A percentile compares a stretch with the other conserved stretches of the same genome.
Evolutionary conservation across 2,329 filamentous ascomycete species (phyloP).

Genomic region (Aspergillus fumigatiaffinis): DNA sequence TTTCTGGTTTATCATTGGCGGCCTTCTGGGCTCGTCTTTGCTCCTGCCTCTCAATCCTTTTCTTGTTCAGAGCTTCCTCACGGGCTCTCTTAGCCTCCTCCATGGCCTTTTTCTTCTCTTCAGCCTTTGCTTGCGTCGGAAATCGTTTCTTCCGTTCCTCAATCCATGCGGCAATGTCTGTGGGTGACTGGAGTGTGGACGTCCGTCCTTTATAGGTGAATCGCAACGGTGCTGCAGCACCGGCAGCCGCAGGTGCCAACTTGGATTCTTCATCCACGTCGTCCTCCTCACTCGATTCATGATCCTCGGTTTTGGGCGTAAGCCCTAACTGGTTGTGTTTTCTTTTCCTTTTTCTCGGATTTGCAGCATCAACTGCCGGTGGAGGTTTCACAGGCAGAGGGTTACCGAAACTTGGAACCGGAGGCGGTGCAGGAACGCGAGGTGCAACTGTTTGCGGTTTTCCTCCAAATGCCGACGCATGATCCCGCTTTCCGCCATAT

Average conservation of each 20-base stretch:
- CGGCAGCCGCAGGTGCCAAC: slow-evolving; percentile 26
- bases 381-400: slow-evolving; percentile 43
- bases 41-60: slow-evolving; percentile 37
- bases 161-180: slow-evolving; percentile 75
- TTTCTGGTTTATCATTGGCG: slow-evolving; percentile 25
- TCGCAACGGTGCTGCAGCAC: slow-evolving; percentile 31
- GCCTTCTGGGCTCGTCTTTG: slow-evolving; percentile 30
- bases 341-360: slow-evolving; percentile 40
- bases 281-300: slow-evolving; percentile 45
- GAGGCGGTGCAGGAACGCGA: slow-evolving; percentile 37
- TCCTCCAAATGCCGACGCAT: slow-evolving; percentile 32
- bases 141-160: slow-evolving; percentile 74
- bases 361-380: slow-evolving; percentile 29
- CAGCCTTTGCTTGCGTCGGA: slow-evolving; percentile 67
- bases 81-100: slow-evolving; percentile 58
- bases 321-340: slow-evolving; percentile 47
- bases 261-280: slow-evolving; percentile 45
- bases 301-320: slow-evolving; percentile 43
- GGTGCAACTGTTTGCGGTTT: slow-evolving; percentile 29
- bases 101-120: slow-evolving; percentile 60
- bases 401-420: slow-evolving; percentile 43
- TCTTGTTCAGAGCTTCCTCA: slow-evolving; percentile 36
- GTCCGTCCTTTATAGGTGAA: slow-evolving; percentile 57
- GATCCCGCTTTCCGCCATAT: slow-evolving; percentile 33
- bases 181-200: slow-evolving; percentile 50